Base-by-base conservation (phyloP, 306 rosid species). In the Glycine tomentella region DNA sequence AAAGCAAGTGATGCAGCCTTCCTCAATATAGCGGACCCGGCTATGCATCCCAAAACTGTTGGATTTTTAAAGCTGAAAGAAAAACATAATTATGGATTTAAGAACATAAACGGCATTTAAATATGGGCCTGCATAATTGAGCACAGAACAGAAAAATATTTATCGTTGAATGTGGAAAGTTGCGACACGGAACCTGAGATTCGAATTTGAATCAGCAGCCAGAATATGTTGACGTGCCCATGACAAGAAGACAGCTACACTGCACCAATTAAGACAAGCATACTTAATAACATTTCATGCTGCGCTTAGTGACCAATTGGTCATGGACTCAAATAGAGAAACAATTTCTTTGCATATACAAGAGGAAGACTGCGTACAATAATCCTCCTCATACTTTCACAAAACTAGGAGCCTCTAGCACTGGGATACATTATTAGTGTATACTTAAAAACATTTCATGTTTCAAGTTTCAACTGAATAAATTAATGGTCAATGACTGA, bases 1-100 rank as follows among this genome's bases (percentile, higher is more conserved):
- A 91, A 93, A 66, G 97, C 98, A 76, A 90, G 89, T 17, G 96
- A 89, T 50, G 99, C 99, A 31, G 99, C 98, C 81, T 77, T 95
- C 81, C 98, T 93, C 91, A 91, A 75, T 79, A 95, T 69, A 57
- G 92, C 86, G 58, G 99, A 88, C 16, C 93, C 98, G 45, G 97
- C 99, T 66, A 95, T 84, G 90, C 96, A 88, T 50, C 98, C 99
- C 82, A 95, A 75, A 14, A 88, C 72, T 14, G 94, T 63, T 31
- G 99, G 98, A 87, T 91, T 95, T 65, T 83, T 82, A 64, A 76
- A 80, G 68, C 97, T 89, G 84, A 64, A 74, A 77, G 74, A 75
- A 80, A 72, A 9, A 66, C 55, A 44, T 48, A 77, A 57, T 38
- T 16, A 74, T 72, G 68, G 76, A 50, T 46, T 82, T 33, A 62